These are phyloP conservation scores for Cutaneotrichosporon dermatis DNA, from an alignment of 1,284 basidiomycete genomes.

Conservation along the genomic window DNA sequence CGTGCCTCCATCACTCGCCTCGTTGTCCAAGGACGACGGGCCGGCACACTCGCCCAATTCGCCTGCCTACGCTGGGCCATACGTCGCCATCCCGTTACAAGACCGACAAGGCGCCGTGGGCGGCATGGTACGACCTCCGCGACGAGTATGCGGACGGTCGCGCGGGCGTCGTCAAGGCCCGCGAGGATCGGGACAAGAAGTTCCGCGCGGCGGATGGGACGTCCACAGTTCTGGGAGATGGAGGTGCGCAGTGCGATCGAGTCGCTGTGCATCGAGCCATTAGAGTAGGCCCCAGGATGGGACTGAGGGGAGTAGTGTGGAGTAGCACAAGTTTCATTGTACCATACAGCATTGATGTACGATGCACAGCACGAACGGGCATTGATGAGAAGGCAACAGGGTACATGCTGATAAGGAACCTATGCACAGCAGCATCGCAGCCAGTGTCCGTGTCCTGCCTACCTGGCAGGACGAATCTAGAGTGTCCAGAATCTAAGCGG, in stretches of 20 bases:
- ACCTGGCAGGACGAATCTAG: background rate
- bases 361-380: background rate
- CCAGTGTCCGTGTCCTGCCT: background rate
- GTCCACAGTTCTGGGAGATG: conserved; percentile 82
- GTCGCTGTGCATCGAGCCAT: conserved; percentile 54
- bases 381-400: background rate
- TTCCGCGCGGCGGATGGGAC: conserved; percentile 76
- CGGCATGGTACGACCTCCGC: conserved; percentile 27
- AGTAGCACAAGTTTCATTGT: background rate
- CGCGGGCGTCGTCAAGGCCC: conserved; percentile 58
- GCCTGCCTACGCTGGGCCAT: conserved; percentile 43
- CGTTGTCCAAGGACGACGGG: conserved; percentile 11
- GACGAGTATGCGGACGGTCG: conserved; percentile 46
- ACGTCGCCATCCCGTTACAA: conserved; percentile 45
- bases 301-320: background rate
- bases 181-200: conserved; percentile 69
- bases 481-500: no score
- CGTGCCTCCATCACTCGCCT: conserved; percentile 22
- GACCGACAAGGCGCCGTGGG: conserved; percentile 27
- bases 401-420: background rate
- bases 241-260: conserved; percentile 72
- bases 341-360: conserved; percentile 6
- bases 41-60: conserved; percentile 30
- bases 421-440: background rate
- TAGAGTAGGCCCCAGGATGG: conserved; percentile 9